phyloP scores from a whole-genome alignment of 2,329 filamentous ascomycete genomes.

The Escovopsis sp. region DNA sequence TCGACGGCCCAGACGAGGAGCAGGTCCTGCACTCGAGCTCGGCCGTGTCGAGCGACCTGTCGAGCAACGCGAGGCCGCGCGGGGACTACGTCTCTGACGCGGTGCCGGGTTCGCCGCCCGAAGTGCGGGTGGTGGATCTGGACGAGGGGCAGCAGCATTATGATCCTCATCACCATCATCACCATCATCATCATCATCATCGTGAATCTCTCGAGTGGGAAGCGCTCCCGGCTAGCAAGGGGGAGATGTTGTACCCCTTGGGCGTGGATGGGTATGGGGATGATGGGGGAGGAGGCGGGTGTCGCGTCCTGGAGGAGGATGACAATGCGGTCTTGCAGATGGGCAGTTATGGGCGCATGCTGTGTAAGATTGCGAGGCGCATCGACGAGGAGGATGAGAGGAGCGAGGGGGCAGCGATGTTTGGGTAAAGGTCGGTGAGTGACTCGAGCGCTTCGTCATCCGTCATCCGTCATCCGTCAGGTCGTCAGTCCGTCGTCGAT shows the following conservation, averaged over 20 bases:
- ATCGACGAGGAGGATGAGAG: constrained; percentile 23
- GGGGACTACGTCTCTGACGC: constrained; percentile 7
- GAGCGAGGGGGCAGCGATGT: constrained; percentile 8
- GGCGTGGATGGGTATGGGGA: constrained; percentile 12
- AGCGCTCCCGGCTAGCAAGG: constrained; percentile 9
- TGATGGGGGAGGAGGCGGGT: constrained; percentile 12
- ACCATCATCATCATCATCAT: too few relatives aligned
- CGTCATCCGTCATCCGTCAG: too few relatives aligned
- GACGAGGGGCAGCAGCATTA: too few relatives aligned
- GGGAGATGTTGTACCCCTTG: too few relatives aligned
- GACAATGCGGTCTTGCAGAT: constrained; percentile 20
- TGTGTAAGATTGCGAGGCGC: constrained; percentile 18
- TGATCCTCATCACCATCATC: too few relatives aligned
- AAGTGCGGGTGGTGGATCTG: constrained; percentile 16
- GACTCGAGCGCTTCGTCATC: too few relatives aligned
- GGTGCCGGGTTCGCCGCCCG: constrained; percentile 18
- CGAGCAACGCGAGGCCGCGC: constrained; percentile 19
- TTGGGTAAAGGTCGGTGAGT: neutral
- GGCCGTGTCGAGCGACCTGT: constrained; percentile 20
- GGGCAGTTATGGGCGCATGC: constrained; percentile 19
- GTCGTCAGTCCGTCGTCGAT: too few relatives aligned
- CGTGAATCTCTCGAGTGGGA: constrained; percentile 12
- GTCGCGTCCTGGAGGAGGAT: constrained; percentile 17
- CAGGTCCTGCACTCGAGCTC: constrained; percentile 7
- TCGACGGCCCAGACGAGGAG: constrained; percentile 3